phyloP scores from a whole-genome alignment of 2,329 filamentous ascomycete species.

The Aotearoamyces nothofagi region DNA sequence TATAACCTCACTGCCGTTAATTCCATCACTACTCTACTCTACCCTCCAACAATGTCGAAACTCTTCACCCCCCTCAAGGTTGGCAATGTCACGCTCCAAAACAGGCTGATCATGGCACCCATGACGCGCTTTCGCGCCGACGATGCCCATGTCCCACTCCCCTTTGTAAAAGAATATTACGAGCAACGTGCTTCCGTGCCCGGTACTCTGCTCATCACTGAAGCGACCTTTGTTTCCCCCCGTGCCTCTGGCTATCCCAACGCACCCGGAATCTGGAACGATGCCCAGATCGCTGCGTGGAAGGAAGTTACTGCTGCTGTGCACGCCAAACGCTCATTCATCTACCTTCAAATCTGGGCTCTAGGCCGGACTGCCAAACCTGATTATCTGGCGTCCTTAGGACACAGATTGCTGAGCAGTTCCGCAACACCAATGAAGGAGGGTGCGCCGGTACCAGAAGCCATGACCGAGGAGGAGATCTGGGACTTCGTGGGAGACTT shows the following conservation, averaged over 20 bases:
- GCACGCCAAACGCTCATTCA: slow-evolving; percentile 39
- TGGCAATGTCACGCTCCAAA: slow-evolving; percentile 23
- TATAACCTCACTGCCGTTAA: not conserved
- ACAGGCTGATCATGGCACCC: slow-evolving; percentile 38
- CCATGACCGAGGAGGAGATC: slow-evolving; percentile 24
- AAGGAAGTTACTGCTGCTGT: slow-evolving; percentile 40
- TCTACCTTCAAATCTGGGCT: slow-evolving; percentile 46
- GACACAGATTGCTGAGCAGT: slow-evolving; percentile 1
- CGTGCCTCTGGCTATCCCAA: slow-evolving; percentile 31
- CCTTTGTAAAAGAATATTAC: slow-evolving; percentile 34
- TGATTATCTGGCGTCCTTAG: slow-evolving; percentile 4
- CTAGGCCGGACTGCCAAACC: slow-evolving; percentile 29
- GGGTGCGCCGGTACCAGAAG: slow-evolving; percentile 6
- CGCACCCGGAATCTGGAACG: slow-evolving; percentile 38
- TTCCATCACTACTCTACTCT: not conserved
- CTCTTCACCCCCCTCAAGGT: slow-evolving; percentile 29
- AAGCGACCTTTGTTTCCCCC: slow-evolving; percentile 32
- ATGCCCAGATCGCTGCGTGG: slow-evolving; percentile 38
- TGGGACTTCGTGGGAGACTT: slow-evolving; percentile 21
- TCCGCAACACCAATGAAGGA: slow-evolving; percentile 8
- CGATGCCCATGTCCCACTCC: slow-evolving; percentile 28
- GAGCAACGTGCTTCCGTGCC: slow-evolving; percentile 30
- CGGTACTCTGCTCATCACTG: slow-evolving; percentile 39
- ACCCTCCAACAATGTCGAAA: slow-evolving; percentile 7
- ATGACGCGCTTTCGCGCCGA: slow-evolving; percentile 37